Base-by-base conservation (phyloP, 2,329 filamentous ascomycete genomes). In the Sclerotinia subarctica region DNA sequence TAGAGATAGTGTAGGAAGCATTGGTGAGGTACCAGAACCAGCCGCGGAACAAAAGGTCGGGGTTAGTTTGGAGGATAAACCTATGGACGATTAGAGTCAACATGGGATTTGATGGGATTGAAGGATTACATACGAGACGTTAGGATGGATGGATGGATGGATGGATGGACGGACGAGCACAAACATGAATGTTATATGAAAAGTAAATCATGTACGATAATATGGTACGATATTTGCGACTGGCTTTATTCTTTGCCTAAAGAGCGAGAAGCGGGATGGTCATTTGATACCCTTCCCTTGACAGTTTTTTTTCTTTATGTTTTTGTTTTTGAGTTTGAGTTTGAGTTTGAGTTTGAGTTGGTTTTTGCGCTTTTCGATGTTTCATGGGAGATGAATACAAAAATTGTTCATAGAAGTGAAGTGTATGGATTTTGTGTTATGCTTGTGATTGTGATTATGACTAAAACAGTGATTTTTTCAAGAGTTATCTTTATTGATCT, bases 271-370 rank as follows among this genome's bases (percentile, higher is more conserved):
- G 29, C 46, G 59, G 46, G 29, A 62, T 62, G 46, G 59, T 51
- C 46, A 17, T 38, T 62, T 62, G 59, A 62, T 62, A 62, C 59
- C 59, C 59, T 62, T 62, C 59, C 59, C 59, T 62, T 62, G 15
- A 49, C 15, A 29, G 29, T 13, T 62, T 35, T n/a, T 60, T 49
- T 47, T 24, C n/a, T 35, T 24, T 13, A n/a, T 62, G 8, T 35
- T 32, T 32, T 32, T 13, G 21, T 3, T 13, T 13, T 13, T 38
- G 38, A 38, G 10, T 38, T 13, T 17, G 38, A 42, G 38, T 13
- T 13, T 38, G 38, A 38, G 10, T 38, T 13, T 17, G 38, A 42
- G 38, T 42, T 42, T 42, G 13, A 29, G 29, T 13, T 35, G 35
- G 35, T 62, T 35, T 46, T 60, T 49, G 32, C n/a, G n/a, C 19